These are phyloP conservation scores for Huntiella bhutanensis DNA, from an alignment of 2,329 filamentous ascomycete genomes.

Conservation along the genomic window DNA sequence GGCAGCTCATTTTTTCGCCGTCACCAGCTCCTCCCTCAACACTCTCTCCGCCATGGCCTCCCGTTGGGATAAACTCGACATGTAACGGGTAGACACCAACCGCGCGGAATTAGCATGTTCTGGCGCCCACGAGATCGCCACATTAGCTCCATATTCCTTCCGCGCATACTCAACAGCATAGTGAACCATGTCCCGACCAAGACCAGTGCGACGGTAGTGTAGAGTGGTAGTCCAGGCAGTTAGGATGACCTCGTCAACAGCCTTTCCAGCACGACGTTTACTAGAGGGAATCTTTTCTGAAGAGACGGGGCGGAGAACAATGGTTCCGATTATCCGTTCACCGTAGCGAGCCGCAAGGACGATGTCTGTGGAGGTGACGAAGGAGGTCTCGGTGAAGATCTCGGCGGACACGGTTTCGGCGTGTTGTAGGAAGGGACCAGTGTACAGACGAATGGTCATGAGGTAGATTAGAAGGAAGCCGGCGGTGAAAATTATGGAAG, in stretches of 20 bases:
- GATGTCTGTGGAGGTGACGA: neutral
- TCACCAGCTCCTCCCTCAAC: slow-evolving; percentile 1
- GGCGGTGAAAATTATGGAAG: slow-evolving; percentile 20
- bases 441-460: neutral
- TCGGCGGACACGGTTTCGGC: neutral
- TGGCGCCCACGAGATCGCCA: neutral
- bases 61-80: neutral
- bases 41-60: slow-evolving; percentile 2
- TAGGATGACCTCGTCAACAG: slow-evolving; percentile 22
- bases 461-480: slow-evolving; percentile 1
- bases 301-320: neutral
- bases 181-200: slow-evolving; percentile 48
- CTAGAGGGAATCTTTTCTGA: neutral
- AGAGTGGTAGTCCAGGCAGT: slow-evolving; percentile 63
- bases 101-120: slow-evolving; percentile 4
- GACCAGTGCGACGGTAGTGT: slow-evolving; percentile 48
- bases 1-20: neutral
- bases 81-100: slow-evolving; percentile 1
- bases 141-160: neutral
- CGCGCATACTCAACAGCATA: slow-evolving; percentile 1
- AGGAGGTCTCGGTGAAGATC: neutral
- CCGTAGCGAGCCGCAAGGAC: slow-evolving; percentile 1
- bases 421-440: neutral
- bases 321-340: neutral
- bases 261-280: neutral